Conservation (phyloP, 2,329 filamentous ascomycete genomes). For the Exophiala bonariae region DNA sequence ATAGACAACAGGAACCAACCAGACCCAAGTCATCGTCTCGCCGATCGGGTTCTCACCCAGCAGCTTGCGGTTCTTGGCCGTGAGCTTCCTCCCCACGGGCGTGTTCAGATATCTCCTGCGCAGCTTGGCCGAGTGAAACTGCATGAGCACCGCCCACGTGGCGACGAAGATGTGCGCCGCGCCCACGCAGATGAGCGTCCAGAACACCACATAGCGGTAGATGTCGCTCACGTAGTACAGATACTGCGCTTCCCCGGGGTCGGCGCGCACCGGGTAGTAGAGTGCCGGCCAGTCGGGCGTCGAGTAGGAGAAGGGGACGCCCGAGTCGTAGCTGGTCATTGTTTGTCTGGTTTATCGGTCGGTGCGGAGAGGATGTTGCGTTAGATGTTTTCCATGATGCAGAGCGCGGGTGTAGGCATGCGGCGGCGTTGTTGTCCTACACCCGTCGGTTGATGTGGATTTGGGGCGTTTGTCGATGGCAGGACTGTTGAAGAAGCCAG, state of each 20-base stretch:
- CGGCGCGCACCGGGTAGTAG: conserved; percentile 68
- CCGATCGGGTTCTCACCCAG: conserved; percentile 25
- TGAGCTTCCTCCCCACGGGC: conserved; percentile 15
- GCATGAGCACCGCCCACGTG: conserved; percentile 69
- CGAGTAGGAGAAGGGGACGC: conserved; percentile 49
- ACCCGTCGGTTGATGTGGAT: no score
- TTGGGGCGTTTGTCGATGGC: no score
- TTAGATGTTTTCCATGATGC: no score
- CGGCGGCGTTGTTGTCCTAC: no score
- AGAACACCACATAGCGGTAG: conserved; percentile 83
- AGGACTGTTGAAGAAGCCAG: no score
- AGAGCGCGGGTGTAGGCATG: no score
- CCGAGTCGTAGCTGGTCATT: conserved; percentile 22
- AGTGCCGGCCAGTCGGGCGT: conserved; percentile 78
- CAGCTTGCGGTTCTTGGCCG: conserved; percentile 25
- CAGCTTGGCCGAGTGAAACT: conserved; percentile 37
- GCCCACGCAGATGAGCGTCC: conserved; percentile 79
- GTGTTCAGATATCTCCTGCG: conserved; percentile 20
- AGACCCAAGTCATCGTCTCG: conserved; percentile 47
- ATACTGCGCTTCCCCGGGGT: conserved; percentile 57
- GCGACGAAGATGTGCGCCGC: conserved; percentile 73
- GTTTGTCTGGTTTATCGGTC: no score
- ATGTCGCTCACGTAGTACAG: conserved; percentile 77
- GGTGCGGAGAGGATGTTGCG: no score
- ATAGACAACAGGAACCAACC: conserved; percentile 72